Percentiles rank a stretch among this genome's conserved stretches.
Evolutionary conservation across 257 asterid genomes (phyloP).

Genomic region (Verbena officinalis): DNA sequence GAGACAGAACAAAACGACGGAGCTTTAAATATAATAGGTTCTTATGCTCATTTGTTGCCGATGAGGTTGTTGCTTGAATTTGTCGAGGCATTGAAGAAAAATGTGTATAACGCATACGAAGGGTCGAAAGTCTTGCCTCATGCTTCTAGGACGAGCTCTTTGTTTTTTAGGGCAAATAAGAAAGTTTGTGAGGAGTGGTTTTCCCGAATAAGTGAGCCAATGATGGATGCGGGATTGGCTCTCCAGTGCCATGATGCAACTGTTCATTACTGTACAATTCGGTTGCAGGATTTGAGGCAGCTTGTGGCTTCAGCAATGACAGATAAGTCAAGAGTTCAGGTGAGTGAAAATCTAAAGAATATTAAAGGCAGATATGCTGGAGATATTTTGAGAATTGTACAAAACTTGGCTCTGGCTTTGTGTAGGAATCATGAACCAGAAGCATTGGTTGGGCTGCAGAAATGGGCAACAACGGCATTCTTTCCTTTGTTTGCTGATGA

Average conservation of each 20-base stretch:
- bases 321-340: conserved; percentile 71
- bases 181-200: conserved; percentile 99
- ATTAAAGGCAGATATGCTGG: conserved; percentile 66
- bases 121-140: conserved; percentile 82
- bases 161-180: conserved; percentile 93
- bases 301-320: conserved; percentile 58
- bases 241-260: conserved; percentile 91
- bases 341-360: conserved; percentile 61
- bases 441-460: conserved; percentile 81
- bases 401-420: conserved; percentile 72
- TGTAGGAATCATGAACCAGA: conserved; percentile 82
- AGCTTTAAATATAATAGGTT: conserved; percentile 66
- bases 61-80: conserved; percentile 96
- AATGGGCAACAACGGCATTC: conserved; percentile 75
- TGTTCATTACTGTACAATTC: conserved; percentile 72
- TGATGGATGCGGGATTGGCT: conserved; percentile 97
- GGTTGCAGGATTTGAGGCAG: conserved; percentile 72
- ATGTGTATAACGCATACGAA: conserved; percentile 96
- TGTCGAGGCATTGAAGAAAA: conserved; percentile 97
- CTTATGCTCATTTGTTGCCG: conserved; percentile 89
- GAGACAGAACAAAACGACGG: conserved; percentile 88
- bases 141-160: conserved; percentile 80
- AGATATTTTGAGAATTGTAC: conserved; percentile 67
- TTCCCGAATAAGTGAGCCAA: conserved; percentile 97
- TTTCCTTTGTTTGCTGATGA: conserved; percentile 73